phyloP scores from a whole-genome alignment of 169 alveolate genomes.

The Hepatocystis sp. region DNA sequence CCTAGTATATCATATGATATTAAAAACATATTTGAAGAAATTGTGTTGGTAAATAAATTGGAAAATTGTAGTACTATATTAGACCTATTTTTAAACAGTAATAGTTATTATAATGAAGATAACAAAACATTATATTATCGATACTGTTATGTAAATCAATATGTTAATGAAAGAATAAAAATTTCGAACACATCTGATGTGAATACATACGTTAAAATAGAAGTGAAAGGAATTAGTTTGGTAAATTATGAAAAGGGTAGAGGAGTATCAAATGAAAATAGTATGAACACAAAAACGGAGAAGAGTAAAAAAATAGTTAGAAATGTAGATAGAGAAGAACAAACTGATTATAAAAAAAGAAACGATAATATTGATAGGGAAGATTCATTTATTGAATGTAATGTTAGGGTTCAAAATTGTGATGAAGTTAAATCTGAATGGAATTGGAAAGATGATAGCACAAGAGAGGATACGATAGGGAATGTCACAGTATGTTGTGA shows the following conservation, averaged over 20 bases:
- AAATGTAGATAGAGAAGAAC: constrained; percentile 1
- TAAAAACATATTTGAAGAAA: constrained; percentile 69
- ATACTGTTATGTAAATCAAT: constrained; percentile 52
- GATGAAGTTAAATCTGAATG: constrained; percentile 44
- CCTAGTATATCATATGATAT: constrained; percentile 55
- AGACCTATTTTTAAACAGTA: constrained; percentile 24
- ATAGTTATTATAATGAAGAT: constrained; percentile 57
- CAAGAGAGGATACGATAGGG: no score
- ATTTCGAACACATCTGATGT: constrained; percentile 57
- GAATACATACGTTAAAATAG: constrained; percentile 34
- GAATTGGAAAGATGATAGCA: constrained; percentile 8
- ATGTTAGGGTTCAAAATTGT: constrained; percentile 19
- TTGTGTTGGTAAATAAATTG: constrained; percentile 14
- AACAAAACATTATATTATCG: constrained; percentile 51
- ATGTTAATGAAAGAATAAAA: constrained; percentile 59
- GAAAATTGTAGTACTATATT: constrained; percentile 21
- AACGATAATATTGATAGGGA: background rate
- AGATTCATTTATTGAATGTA: constrained; percentile 14
- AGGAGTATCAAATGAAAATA: no score
- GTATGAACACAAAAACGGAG: constrained; percentile 7
- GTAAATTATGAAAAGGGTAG: constrained; percentile 3
- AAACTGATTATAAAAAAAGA: constrained; percentile 19
- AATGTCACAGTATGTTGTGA: no score
- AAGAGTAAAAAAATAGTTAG: constrained; percentile 3
- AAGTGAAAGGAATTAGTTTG: constrained; percentile 33